Conservation (phyloP, 257 asterid species). For the Mitragyna speciosa region DNA sequence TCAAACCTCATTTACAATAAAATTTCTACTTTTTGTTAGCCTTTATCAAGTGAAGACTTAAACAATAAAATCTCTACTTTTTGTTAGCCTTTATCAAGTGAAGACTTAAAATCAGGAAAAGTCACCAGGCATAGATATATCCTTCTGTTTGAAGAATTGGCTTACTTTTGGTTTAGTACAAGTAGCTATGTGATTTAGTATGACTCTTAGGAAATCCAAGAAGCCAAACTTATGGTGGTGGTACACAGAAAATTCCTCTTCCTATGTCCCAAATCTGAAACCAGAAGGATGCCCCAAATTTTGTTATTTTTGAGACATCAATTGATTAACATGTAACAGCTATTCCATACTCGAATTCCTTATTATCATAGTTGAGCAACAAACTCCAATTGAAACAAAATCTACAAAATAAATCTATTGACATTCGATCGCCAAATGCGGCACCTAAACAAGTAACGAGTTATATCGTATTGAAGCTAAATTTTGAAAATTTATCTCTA, state of each 20-base stretch:
- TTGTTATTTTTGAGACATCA: too few species aligned
- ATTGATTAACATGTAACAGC: too few species aligned
- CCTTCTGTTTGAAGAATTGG: background rate
- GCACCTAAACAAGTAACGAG: background rate
- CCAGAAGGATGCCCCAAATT: background rate
- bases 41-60: background rate
- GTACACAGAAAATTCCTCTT: too few species aligned
- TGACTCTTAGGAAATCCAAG: background rate
- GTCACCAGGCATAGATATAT: background rate
- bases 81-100: background rate
- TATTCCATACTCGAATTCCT: too few species aligned
- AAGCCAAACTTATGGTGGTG: background rate
- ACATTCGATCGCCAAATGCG: background rate
- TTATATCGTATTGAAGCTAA: background rate
- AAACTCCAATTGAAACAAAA: background rate
- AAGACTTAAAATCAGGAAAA: too few species aligned
- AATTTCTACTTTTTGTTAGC: background rate
- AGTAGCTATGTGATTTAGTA: background rate
- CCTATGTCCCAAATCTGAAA: background rate
- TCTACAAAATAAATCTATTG: background rate
- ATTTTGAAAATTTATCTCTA: too few species aligned
- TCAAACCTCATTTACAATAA: background rate
- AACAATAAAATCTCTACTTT: background rate
- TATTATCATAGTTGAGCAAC: background rate
- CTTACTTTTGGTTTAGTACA: background rate